A percentile compares a stretch with the other conserved stretches of the same genome.
These are phyloP conservation scores for Sporothrix protearum DNA, from an alignment of 2,329 filamentous ascomycete genomes.

Conservation along the genomic window DNA sequence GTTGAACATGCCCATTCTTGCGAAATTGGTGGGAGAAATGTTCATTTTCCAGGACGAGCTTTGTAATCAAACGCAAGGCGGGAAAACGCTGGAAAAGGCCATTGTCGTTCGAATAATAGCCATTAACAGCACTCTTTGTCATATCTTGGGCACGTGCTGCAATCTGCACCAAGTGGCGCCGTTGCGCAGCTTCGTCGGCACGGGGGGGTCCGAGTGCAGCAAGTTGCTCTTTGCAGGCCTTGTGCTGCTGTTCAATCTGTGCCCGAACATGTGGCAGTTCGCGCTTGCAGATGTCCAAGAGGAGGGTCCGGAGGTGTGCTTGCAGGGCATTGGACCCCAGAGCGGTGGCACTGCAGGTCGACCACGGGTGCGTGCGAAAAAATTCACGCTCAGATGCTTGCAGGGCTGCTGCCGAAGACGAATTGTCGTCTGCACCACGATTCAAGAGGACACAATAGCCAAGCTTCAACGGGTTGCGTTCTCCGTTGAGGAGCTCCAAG, in stretches of 20 bases:
- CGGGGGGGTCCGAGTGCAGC: constrained; percentile 36
- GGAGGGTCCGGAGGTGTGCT: constrained; percentile 36
- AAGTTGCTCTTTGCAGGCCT: constrained; percentile 25
- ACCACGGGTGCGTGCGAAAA: constrained; percentile 41
- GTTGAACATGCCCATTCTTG: constrained; percentile 32
- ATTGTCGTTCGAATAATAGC: constrained; percentile 35
- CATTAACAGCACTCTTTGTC: constrained; percentile 36
- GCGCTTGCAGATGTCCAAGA: constrained; percentile 42
- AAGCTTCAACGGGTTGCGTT: constrained; percentile 41
- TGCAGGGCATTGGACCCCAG: constrained; percentile 40
- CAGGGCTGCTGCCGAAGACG: constrained; percentile 35
- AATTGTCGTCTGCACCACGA: constrained; percentile 42
- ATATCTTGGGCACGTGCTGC: constrained; percentile 35
- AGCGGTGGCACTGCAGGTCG: constrained; percentile 29
- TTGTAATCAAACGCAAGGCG: constrained; percentile 39
- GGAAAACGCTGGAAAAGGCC: constrained; percentile 32
- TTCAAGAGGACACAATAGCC: constrained; percentile 51
- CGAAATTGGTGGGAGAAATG: constrained; percentile 35
- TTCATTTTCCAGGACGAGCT: constrained; percentile 40
- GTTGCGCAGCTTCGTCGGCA: constrained; percentile 34
- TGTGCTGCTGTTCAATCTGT: constrained; percentile 32
- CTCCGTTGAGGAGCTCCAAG: constrained; percentile 43
- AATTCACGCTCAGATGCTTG: constrained; percentile 38
- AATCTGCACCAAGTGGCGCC: constrained; percentile 37
- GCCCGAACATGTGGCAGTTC: constrained; percentile 38